Conservation (phyloP, 352 stramenopile species). For the Pythium folliculosum region DNA sequence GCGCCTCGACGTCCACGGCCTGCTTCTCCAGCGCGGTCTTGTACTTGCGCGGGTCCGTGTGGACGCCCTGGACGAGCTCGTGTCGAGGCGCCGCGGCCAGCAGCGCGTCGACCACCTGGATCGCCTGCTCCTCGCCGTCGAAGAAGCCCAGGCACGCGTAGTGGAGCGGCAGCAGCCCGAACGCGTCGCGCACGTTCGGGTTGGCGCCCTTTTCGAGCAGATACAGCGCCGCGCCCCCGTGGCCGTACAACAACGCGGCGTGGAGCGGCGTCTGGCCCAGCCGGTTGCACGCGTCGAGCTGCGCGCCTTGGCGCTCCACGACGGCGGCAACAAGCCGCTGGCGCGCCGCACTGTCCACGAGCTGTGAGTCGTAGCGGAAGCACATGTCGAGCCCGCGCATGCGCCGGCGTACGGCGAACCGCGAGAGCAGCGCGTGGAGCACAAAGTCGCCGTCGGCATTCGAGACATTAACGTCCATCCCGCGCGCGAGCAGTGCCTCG, state of each 20-base stretch:
- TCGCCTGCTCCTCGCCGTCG: constrained; percentile 23
- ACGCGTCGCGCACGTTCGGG: constrained; percentile 55
- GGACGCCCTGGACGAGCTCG: constrained; percentile 32
- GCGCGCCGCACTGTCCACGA: constrained; percentile 24
- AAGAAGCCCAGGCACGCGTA: constrained; percentile 73
- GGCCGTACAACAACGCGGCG: constrained; percentile 63
- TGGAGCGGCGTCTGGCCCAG: constrained; percentile 70
- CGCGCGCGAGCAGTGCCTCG: not conserved
- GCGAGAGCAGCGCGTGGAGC: constrained; percentile 63
- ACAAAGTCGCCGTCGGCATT: constrained; percentile 62
- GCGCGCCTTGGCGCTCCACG: constrained; percentile 37
- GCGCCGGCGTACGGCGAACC: constrained; percentile 43
- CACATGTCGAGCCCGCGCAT: constrained; percentile 62
- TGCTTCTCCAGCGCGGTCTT: constrained; percentile 52
- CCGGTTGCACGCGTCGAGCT: constrained; percentile 62
- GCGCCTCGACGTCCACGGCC: constrained; percentile 52
- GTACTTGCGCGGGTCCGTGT: constrained; percentile 60
- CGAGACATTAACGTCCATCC: constrained; percentile 64
- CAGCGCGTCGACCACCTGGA: constrained; percentile 41
- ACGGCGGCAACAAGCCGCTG: constrained; percentile 33
- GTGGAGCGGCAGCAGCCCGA: constrained; percentile 63
- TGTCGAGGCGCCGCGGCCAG: constrained; percentile 31
- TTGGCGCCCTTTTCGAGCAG: constrained; percentile 54
- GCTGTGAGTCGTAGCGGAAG: constrained; percentile 53
- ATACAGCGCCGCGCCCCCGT: constrained; percentile 39